phyloP scores from a whole-genome alignment of 345 rosid genomes.

The Brassica cretica region DNA sequence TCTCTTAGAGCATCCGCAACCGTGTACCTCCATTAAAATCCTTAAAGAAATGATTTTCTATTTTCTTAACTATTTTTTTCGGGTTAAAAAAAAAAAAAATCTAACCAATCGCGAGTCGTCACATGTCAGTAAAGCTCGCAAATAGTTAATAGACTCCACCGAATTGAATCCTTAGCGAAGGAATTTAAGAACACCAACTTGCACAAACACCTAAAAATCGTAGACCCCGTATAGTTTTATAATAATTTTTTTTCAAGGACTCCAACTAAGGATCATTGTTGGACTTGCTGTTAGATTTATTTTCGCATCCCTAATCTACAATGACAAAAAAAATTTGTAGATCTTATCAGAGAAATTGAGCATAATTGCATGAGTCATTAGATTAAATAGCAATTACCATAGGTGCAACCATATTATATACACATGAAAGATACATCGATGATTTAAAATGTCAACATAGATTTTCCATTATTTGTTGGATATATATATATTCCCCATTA shows the following conservation, averaged over 20 bases:
- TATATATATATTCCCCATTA: background rate
- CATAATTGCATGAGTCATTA: background rate
- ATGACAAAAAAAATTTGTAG: background rate
- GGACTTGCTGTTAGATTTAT: background rate
- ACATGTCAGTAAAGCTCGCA: too few relatives aligned
- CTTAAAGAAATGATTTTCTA: background rate
- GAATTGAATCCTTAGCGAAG: too few relatives aligned
- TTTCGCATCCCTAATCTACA: background rate
- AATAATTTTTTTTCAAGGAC: too few relatives aligned
- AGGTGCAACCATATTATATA: background rate
- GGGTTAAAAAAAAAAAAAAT: too few relatives aligned
- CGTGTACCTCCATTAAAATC: background rate
- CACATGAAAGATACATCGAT: background rate
- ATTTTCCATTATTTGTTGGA: background rate
- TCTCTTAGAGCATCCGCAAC: too few relatives aligned
- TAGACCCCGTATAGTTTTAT: too few relatives aligned
- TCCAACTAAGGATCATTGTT: too few relatives aligned
- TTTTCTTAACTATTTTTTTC: too few relatives aligned
- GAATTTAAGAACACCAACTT: too few relatives aligned
- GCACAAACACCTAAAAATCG: too few relatives aligned
- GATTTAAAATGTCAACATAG: background rate
- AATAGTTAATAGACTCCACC: too few relatives aligned
- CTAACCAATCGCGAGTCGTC: too few relatives aligned
- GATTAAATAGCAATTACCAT: background rate
- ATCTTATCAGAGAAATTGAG: background rate